These are phyloP conservation scores for Penicillium sp. DNA, from an alignment of 2,329 filamentous ascomycete genomes.

Conservation along the genomic window DNA sequence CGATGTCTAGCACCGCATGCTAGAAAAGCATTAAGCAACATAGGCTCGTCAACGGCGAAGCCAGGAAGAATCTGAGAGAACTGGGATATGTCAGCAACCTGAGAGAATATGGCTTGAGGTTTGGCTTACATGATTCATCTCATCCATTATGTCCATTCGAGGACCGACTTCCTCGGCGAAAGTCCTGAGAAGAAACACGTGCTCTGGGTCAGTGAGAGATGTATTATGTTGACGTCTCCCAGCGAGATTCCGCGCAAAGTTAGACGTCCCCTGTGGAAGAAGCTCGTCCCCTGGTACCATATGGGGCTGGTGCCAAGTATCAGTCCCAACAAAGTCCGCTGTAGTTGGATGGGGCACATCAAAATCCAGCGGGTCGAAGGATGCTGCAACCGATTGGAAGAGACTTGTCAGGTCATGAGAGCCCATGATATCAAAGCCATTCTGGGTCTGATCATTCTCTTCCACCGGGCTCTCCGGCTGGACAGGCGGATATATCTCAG, in stretches of 20 bases:
- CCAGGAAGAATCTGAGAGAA: constrained; percentile 83
- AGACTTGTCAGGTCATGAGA: constrained; percentile 43
- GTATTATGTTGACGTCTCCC: constrained; percentile 51
- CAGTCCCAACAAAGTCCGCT: constrained; percentile 28
- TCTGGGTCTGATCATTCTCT: constrained; percentile 14
- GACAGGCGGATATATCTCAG: constrained; percentile 64
- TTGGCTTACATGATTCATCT: constrained; percentile 63
- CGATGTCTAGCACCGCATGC: constrained; percentile 84
- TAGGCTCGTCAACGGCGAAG: constrained; percentile 73
- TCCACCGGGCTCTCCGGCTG: constrained; percentile 39
- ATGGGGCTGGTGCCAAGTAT: constrained; percentile 25
- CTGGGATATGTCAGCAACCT: constrained; percentile 30
- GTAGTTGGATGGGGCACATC: constrained; percentile 41
- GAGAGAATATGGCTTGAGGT: background rate
- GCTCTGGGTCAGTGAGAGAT: constrained; percentile 69
- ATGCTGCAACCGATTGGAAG: constrained; percentile 51
- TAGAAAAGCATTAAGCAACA: constrained; percentile 83
- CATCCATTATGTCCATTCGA: constrained; percentile 93
- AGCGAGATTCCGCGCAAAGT: constrained; percentile 37
- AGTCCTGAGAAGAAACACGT: constrained; percentile 84
- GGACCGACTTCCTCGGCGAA: constrained; percentile 86
- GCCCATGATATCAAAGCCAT: constrained; percentile 30
- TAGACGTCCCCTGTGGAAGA: constrained; percentile 30
- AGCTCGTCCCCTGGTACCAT: constrained; percentile 24
- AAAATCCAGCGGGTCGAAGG: constrained; percentile 47